Evolutionary conservation across 495 filamentous ascomycete species (phyloP), one percentile per base, ranked within the genome.

Genomic region (Xylona heveae): DNA sequence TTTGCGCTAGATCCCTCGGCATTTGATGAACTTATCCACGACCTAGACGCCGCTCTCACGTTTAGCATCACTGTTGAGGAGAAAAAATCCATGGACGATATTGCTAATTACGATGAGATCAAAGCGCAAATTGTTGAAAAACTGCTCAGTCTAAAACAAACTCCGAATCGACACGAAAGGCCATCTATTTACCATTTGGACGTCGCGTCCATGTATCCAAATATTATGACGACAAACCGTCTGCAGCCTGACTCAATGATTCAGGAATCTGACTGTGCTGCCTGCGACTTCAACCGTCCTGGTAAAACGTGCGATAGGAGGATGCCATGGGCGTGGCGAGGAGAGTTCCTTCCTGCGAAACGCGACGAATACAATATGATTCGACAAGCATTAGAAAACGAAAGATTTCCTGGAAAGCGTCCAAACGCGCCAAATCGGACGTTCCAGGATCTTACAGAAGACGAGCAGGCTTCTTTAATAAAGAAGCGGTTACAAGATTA

Each of bases 311-410:
- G 88, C 47, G 88, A 99, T 54, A 67, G 88, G 43, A 64, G 88
- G 45, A 55, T 99, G 53, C 90, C 90, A 5, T 99, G 88, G 88
- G 68, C 90, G 2, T 99, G 88, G 88, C 69, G 88, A 67, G 88
- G 90, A 44, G 88, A 99, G 54, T 99, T 91, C 38, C 57, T 99
- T 32, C 88, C 88, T 18, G 83, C 88, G 4, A 93, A 95, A 44
- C 66, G 79, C 33, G 83, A 95, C 43, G 88, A 99, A 45, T 99
- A 99, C 58, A 95, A 94, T 53, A 99, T 99, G 88, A 90, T 99
- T 40, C 66, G 79, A 35, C 71, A 83, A 42, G 74, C 85, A 3
- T 64, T 94, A n/a, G 75, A 81, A 44, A 95, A 92, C 33, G 88
- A 99, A 47, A 68, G 55, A 25, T 99, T 99, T 44, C 88, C 88